Evolutionary conservation across 345 rosid genomes (phyloP).

Genomic region (Rhodamnia argentea): DNA sequence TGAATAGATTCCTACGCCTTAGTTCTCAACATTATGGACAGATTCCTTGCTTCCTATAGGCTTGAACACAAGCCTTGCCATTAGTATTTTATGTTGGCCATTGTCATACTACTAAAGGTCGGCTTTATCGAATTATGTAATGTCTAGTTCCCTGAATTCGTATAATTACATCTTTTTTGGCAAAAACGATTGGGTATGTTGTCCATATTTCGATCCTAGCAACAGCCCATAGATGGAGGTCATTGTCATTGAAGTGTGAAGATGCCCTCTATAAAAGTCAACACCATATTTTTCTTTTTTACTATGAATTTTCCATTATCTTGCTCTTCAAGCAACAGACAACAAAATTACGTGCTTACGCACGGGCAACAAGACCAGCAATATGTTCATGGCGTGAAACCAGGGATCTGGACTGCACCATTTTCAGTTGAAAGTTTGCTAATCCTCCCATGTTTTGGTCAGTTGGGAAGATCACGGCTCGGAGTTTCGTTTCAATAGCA

Average conservation of each 20-base stretch:
- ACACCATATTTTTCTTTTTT: background rate
- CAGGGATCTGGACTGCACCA: background rate
- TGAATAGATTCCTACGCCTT: background rate
- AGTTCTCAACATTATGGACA: background rate
- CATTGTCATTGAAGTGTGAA: slow-evolving; percentile 53
- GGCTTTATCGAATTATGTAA: background rate
- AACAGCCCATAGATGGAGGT: slow-evolving; percentile 31
- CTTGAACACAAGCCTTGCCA: background rate
- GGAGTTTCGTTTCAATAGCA: background rate
- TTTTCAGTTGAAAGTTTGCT: background rate
- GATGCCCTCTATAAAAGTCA: slow-evolving; percentile 7
- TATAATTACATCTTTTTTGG: background rate
- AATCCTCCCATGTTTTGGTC: background rate
- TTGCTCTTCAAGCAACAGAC: background rate
- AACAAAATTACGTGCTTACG: background rate
- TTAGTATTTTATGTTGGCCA: background rate
- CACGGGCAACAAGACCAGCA: background rate
- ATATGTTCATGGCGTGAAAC: background rate
- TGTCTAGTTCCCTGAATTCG: background rate
- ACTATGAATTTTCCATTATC: background rate
- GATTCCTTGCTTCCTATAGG: background rate
- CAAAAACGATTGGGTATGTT: background rate
- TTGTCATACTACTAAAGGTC: background rate
- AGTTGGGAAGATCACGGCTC: background rate
- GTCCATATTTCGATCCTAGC: slow-evolving; percentile 2